Conservation (phyloP, 345 rosid species). For the Arabis hirsuta region DNA sequence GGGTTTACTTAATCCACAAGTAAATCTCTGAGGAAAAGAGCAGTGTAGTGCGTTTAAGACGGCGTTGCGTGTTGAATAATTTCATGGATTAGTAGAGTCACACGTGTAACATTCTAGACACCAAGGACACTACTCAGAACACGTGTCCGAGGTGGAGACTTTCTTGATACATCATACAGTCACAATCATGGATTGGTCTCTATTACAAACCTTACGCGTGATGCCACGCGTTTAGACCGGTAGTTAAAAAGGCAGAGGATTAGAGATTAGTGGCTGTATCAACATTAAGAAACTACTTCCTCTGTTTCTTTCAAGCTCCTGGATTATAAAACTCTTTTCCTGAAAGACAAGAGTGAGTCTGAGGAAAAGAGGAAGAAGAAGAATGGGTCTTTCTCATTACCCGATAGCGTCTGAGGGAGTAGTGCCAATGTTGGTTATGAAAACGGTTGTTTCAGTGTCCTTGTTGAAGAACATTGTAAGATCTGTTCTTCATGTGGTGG, state of each 20-base stretch:
- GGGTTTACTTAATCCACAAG: constrained; percentile 3
- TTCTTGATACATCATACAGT: neutral
- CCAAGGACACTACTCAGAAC: neutral
- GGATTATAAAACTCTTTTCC: neutral
- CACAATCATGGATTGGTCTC: constrained; percentile 27
- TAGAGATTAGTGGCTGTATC: neutral
- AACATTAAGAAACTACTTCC: neutral
- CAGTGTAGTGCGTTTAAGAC: neutral
- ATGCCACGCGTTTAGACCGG: constrained; percentile 45
- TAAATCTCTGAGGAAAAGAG: neutral
- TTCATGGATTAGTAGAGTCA: constrained; percentile 5
- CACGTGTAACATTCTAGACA: neutral
- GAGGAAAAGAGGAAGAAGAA: neutral
- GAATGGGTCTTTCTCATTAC: constrained; percentile 68
- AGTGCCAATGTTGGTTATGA: constrained; percentile 63
- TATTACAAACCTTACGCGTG: constrained; percentile 46
- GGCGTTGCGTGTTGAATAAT: neutral
- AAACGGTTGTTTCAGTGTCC: constrained; percentile 59
- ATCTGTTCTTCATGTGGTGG: constrained; percentile 47
- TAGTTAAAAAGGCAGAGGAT: neutral
- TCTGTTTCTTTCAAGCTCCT: neutral
- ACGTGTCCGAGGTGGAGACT: constrained; percentile 1
- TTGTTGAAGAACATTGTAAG: constrained; percentile 54
- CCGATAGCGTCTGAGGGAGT: constrained; percentile 59
- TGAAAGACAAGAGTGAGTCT: neutral